Percentiles rank a stretch among this genome's conserved stretches.
These are phyloP conservation scores for Ensete glaucum DNA, from an alignment of 176 grass and related monocot species.

Conservation along the genomic window DNA sequence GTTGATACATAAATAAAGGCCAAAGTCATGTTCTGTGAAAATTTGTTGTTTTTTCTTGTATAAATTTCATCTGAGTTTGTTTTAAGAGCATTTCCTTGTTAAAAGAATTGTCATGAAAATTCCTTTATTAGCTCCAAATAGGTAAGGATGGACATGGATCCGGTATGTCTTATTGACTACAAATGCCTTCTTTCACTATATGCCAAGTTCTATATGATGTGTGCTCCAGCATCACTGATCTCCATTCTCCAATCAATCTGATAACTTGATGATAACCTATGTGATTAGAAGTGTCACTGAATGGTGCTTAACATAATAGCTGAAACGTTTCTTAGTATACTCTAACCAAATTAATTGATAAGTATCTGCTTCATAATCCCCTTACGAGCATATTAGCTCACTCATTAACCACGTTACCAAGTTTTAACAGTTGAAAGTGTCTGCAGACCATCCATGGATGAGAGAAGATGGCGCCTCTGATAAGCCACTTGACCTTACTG, in stretches of 20 bases:
- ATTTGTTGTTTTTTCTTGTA: not conserved
- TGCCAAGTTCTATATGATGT: not conserved
- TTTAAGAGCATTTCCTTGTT: not conserved
- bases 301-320: not conserved
- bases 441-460: constrained; percentile 84
- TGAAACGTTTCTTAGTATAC: not conserved
- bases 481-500: constrained; percentile 90
- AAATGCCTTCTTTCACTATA: not conserved
- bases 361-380: not conserved
- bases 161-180: not conserved
- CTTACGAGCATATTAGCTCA: constrained; percentile 1
- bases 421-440: constrained; percentile 30
- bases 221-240: no score
- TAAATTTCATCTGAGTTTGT: not conserved
- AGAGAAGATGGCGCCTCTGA: constrained; percentile 91
- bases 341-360: not conserved
- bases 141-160: not conserved
- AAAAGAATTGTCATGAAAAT: not conserved
- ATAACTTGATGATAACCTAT: not conserved
- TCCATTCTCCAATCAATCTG: not conserved
- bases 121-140: not conserved
- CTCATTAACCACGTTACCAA: constrained; percentile 15
- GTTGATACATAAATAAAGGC: not conserved
- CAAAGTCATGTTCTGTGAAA: not conserved
- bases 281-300: not conserved